Base-by-base conservation (phyloP, 2,329 filamentous ascomycete genomes). In the Verticillium klebahnii region DNA sequence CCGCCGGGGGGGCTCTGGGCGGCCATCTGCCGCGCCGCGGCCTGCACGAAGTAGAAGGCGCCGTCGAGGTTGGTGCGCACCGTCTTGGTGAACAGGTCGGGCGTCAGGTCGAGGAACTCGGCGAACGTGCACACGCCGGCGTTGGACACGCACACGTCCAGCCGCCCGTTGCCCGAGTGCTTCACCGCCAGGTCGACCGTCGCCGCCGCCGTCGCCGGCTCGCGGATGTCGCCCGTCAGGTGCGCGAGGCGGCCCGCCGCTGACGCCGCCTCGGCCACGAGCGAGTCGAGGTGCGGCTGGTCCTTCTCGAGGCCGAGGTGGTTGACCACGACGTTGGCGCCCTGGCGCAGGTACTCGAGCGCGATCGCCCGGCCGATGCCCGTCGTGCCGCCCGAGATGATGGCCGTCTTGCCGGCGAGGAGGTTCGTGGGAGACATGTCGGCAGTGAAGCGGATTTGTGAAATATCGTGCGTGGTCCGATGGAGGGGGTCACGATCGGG, bases 111-210 rank as follows among this genome's bases (percentile, higher is more conserved):
- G 29, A 97, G 77, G 71, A 97, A 96, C 67, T 96, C 91, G 62
- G 89, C 89, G 75, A 97, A 97, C 66, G 90, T 85, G 80, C 92
- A 97, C 63, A 97, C 85, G 7, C 93, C 93, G 4, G 93, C 93
- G 77, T 97, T 97, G 73, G 88, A 91, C 32, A 97, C 90, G 74
- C 94, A 94, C 7, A 96, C 80, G 75, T 92, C 89, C 37, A 93
- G 77, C 4, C 86, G 80, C 0, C 77, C 76, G 5, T 77, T 72
- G 15, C 82, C 80, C 72, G 86, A 89, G 62, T 77, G 76, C 62
- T 82, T 73, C 1, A 93, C 88, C 0, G 89, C 88, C 66, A 82
- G 80, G 14, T 79, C 76, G 6, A 97, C 88, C 29, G 97, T 82
- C 32, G 82, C 77, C 54, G 81, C 78, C 9, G 90, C 91, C 0